Conservation (phyloP, 139 green algal genomes). For the Coelastrella sp. region DNA sequence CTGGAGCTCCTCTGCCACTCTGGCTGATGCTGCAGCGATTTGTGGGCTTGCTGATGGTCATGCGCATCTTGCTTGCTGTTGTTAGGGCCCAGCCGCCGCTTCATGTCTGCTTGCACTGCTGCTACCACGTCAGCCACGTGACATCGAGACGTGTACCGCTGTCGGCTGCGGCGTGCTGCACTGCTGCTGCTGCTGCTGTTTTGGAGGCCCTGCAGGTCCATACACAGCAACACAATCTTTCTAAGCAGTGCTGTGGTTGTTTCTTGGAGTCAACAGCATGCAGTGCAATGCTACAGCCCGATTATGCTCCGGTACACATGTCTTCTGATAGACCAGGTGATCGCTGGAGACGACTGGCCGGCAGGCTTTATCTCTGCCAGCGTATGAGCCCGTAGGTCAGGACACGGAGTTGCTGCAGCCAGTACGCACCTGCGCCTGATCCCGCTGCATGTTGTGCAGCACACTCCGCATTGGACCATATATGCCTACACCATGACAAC, state of each 20-base stretch:
- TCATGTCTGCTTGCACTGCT: constrained; percentile 43
- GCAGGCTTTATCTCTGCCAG: too few species aligned
- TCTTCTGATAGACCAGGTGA: too few species aligned
- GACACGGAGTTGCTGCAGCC: background rate
- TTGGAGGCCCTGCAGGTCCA: too few species aligned
- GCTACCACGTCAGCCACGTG: constrained; percentile 35
- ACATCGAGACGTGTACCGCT: constrained; percentile 40
- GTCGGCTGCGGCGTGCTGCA: background rate
- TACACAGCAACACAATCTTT: too few species aligned
- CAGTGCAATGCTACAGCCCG: background rate
- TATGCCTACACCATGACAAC: constrained; percentile 21
- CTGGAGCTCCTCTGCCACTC: background rate
- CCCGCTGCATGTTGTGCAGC: constrained; percentile 30
- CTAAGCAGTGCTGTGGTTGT: too few species aligned
- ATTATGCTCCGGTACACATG: background rate
- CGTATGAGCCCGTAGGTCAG: background rate
- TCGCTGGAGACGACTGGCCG: too few species aligned
- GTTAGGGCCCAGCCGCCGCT: background rate
- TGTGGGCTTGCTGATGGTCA: background rate
- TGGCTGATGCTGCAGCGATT: constrained; percentile 14
- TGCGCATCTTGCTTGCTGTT: constrained; percentile 1
- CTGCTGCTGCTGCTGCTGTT: background rate
- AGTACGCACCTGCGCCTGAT: background rate
- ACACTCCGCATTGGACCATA: constrained; percentile 36
- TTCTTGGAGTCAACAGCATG: background rate